Conservation (phyloP, 768 basidiomycete species). For the Leucosporidium yakuticum region DNA sequence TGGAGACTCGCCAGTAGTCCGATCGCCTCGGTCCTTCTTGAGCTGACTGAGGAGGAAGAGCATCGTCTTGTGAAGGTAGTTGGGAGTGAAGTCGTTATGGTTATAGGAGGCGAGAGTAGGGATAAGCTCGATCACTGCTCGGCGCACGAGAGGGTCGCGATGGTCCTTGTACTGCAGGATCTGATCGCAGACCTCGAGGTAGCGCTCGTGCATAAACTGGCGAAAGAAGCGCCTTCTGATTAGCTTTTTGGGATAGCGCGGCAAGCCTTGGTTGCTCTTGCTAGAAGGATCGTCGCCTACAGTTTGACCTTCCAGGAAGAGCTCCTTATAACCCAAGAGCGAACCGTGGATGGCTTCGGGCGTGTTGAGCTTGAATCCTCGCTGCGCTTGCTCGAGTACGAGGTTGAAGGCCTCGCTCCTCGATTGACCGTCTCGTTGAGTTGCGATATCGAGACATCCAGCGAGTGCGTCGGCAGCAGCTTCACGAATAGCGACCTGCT, state of each 20-base stretch:
- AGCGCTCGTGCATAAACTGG: constrained; percentile 80
- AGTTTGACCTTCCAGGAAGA: constrained; percentile 89
- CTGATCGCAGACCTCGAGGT: constrained; percentile 78
- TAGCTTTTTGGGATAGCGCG: not conserved
- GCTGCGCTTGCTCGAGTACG: constrained; percentile 82
- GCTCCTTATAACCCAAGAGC: constrained; percentile 79
- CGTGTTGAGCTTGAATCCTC: constrained; percentile 59
- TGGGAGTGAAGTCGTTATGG: constrained; percentile 80
- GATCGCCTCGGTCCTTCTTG: constrained; percentile 71
- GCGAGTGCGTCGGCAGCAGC: constrained; percentile 90
- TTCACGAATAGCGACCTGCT: constrained; percentile 72
- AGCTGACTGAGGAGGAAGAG: constrained; percentile 78
- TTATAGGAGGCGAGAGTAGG: constrained; percentile 93
- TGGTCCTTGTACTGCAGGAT: constrained; percentile 82
- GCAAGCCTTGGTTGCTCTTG: no score
- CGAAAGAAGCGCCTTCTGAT: not conserved
- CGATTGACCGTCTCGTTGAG: constrained; percentile 58
- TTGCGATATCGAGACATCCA: constrained; percentile 81
- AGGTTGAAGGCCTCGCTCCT: constrained; percentile 58
- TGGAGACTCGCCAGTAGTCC: constrained; percentile 66
- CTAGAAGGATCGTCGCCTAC: constrained; percentile 48
- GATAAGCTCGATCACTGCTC: constrained; percentile 92
- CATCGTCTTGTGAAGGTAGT: constrained; percentile 91
- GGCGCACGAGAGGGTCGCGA: constrained; percentile 77
- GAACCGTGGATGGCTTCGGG: constrained; percentile 91